These are phyloP conservation scores for Ceratobasidium sp. DNA, from an alignment of 1,284 basidiomycete species.

Conservation along the genomic window DNA sequence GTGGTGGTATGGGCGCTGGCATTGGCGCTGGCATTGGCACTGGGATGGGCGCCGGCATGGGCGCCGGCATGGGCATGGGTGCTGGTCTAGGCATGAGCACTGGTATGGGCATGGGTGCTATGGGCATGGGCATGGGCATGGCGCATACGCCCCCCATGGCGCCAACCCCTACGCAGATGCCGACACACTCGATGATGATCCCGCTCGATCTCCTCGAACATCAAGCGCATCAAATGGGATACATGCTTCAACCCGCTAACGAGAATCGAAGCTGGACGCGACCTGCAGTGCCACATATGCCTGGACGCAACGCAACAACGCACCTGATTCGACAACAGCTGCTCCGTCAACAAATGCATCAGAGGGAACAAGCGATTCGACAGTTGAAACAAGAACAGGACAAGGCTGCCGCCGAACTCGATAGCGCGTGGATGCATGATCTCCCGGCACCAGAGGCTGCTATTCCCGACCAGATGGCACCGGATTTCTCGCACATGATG, in stretches of 20 bases:
- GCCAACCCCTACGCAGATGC: neutral
- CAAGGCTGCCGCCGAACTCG: conserved; percentile 1
- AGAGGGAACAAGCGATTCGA: conserved; percentile 12
- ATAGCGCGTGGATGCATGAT: neutral
- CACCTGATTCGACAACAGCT: conserved; percentile 6
- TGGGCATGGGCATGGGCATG: neutral
- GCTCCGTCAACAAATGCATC: conserved; percentile 4
- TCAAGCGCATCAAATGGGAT: conserved; percentile 9
- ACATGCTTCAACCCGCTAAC: neutral
- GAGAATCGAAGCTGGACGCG: neutral
- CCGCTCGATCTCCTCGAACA: neutral
- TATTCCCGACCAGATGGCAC: neutral
- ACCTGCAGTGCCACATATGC: neutral
- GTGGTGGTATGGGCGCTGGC: neutral
- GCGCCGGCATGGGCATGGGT: no score
- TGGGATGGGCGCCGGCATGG: neutral
- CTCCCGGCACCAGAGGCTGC: neutral
- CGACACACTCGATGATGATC: neutral
- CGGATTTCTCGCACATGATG: conserved; percentile 2
- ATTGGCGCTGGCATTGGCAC: neutral
- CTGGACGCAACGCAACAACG: neutral
- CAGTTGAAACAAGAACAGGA: conserved; percentile 17
- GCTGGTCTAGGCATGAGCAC: neutral
- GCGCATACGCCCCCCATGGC: neutral
- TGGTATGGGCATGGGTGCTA: neutral